Conservation (phyloP, 176 grass and related monocot genomes). For the Thalia dealbata region DNA sequence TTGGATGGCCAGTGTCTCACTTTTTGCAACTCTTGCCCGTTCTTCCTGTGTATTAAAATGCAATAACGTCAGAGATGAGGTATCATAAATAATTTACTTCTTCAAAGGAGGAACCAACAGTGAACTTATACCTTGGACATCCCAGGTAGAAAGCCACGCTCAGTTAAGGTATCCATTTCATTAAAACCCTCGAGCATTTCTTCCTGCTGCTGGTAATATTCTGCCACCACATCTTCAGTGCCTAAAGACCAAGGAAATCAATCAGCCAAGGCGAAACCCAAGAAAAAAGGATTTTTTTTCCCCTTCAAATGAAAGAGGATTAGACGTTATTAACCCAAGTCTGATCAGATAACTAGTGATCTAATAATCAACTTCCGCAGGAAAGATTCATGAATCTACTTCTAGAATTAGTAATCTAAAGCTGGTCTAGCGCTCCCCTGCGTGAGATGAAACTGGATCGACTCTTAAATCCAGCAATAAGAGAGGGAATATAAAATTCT, state of each 20-base stretch:
- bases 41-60: conserved; percentile 57
- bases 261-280: not conserved
- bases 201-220: conserved; percentile 91
- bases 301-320: not conserved
- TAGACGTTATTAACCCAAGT: not conserved
- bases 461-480: too few relatives aligned
- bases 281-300: not conserved
- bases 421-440: too few relatives aligned
- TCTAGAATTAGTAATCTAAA: not conserved
- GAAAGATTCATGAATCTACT: not conserved
- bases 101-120: not conserved
- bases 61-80: not conserved
- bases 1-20: conserved; percentile 67
- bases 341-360: too few relatives aligned
- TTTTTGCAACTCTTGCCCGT: conserved; percentile 56
- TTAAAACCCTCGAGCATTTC: conserved; percentile 98
- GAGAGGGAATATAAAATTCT: not conserved
- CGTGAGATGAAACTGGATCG: not conserved
- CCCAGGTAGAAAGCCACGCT: conserved; percentile 92
- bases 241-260: conserved; percentile 34
- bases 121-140: conserved; percentile 63
- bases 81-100: not conserved
- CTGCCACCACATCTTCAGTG: conserved; percentile 70
- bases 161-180: conserved; percentile 89
- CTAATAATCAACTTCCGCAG: too few relatives aligned